Evolutionary conservation across 306 rosid genomes (phyloP).

Genomic region (Rosa lucieae): DNA sequence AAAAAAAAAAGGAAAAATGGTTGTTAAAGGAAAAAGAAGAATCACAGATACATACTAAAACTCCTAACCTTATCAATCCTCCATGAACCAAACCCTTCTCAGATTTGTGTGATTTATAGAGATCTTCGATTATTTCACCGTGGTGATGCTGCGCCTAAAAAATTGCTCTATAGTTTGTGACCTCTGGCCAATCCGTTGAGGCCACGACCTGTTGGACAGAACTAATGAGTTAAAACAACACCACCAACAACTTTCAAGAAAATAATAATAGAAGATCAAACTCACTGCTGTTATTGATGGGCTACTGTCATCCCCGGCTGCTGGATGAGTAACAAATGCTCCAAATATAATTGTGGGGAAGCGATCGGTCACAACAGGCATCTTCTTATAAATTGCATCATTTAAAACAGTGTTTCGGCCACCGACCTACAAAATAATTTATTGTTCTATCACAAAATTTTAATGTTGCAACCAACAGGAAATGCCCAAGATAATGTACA

Average conservation of each 20-base stretch:
- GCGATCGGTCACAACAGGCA: constrained; percentile 51
- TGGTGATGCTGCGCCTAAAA: constrained; percentile 68
- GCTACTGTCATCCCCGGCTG: constrained; percentile 59
- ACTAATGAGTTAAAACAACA: not conserved
- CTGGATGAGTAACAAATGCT: constrained; percentile 85
- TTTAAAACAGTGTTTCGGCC: constrained; percentile 61
- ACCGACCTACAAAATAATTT: constrained; percentile 33
- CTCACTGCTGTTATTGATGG: constrained; percentile 91
- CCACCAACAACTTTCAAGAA: not conserved
- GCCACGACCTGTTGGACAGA: constrained; percentile 66
- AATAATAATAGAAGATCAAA: not conserved
- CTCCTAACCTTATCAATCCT: constrained; percentile 70
- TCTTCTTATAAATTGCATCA: constrained; percentile 49
- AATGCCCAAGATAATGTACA: not conserved
- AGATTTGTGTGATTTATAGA: constrained; percentile 25
- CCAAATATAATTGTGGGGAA: constrained; percentile 71
- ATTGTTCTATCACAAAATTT: no score
- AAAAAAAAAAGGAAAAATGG: not conserved
- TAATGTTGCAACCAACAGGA: no score
- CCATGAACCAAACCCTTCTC: constrained; percentile 41
- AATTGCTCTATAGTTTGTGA: constrained; percentile 60
- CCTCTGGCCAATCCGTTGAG: constrained; percentile 88
- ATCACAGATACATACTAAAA: not conserved
- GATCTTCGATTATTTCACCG: constrained; percentile 72
- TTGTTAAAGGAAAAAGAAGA: not conserved